phyloP scores from a whole-genome alignment of 495 filamentous ascomycete species.

The Paragyromitra xinjiangensis region DNA sequence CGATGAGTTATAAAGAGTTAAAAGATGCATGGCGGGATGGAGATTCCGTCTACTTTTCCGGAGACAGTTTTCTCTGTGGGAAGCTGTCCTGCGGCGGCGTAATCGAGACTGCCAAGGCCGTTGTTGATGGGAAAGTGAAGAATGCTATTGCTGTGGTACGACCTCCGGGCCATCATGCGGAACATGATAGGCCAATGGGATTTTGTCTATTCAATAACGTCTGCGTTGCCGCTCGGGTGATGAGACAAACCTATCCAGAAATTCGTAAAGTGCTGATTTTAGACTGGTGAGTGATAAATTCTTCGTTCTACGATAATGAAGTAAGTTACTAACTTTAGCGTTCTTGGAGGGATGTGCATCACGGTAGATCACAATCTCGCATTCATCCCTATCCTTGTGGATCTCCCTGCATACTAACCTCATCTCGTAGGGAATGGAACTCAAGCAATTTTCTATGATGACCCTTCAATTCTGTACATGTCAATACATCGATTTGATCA shows the following conservation, averaged over 20 bases:
- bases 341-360: conserved; percentile 68
- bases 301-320: neutral
- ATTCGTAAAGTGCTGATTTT: conserved; percentile 86
- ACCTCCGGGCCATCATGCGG: conserved; percentile 95
- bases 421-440: conserved; percentile 85
- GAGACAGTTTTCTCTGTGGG: conserved; percentile 79
- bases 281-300: conserved; percentile 78
- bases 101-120: conserved; percentile 90
- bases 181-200: conserved; percentile 81
- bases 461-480: conserved; percentile 95
- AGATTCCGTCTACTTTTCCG: conserved; percentile 91
- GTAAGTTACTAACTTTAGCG: conserved; percentile 53
- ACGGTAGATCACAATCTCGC: conserved; percentile 61
- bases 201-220: conserved; percentile 99
- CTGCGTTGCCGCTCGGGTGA: conserved; percentile 83
- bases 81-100: conserved; percentile 89
- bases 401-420: conserved; percentile 10
- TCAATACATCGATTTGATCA: conserved; percentile 89
- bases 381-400: neutral
- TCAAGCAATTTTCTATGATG: conserved; percentile 93
- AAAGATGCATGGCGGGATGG: conserved; percentile 65
- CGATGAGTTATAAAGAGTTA: conserved; percentile 69
- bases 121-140: conserved; percentile 79
- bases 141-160: conserved; percentile 95
- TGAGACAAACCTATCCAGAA: conserved; percentile 77